Base-by-base conservation (phyloP, 208 protist species). In the Lotmaria passim region DNA sequence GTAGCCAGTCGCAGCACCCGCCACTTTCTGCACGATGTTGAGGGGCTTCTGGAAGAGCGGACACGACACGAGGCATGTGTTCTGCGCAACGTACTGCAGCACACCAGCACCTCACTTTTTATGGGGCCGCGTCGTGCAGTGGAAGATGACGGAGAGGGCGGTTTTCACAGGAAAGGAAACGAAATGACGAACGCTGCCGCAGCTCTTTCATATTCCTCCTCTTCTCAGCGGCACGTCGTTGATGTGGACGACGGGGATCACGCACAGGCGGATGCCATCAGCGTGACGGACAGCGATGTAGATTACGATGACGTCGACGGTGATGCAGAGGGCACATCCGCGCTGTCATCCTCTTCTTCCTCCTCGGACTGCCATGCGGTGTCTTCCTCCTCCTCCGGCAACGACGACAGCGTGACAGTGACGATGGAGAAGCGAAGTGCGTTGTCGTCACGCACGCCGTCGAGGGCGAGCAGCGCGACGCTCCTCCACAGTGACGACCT, bases 31-130 rank as follows among this genome's bases (percentile, higher is more conserved):
- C 60, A 57, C 2, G 83, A 93, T 33, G 86, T 80, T 3, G 62
- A 84, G 52, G 71, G 69, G 28, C 62, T 80, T 17, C 59, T 93
- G 4, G 65, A 79, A 19, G 73, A 86, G 53, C 70, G 75, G 7
- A 51, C 72, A 31, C 62, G 50, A 14, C 71, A 81, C 28, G 85
- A 90, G 67, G 62, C 77, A n/a, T 63, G 69, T 23, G 58, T 91
- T 15, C 33, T 82, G 34, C 39, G 82, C 28, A 95, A 95, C 73
- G 67, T 57, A 8, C 78, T 95, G 51, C 50, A 70, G 15, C 61
- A 85, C 62, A 84, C 79, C 21, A 91, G 79, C 67, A 90, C 81
- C 11, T 89, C 90, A 1, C 82, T 95, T 28, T 95, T 93, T 59
- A 90, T 95, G 87, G 90, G 90, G 0, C 87, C 90, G 21, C 78